Evolutionary conservation across 306 rosid species (phyloP), one percentile per base, ranked within the genome.

Genomic region (Cicer bijugum): DNA sequence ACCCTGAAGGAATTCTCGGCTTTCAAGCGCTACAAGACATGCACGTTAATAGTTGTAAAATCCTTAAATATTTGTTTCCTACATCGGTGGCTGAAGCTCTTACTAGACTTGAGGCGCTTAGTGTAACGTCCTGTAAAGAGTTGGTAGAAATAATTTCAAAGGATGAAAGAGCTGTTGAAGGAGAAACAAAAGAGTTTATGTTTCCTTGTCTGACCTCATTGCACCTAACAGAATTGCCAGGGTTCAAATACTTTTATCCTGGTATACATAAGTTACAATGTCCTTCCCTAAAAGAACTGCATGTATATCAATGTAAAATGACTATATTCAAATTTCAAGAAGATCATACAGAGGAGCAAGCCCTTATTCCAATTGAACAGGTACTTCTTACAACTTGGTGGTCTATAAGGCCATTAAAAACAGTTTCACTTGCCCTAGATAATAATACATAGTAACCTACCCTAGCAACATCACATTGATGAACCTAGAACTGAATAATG

Each of bases 61-160:
- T 43, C 40, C 79, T 75, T n/a, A 58, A 17, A 60, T 33, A 45
- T 28, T 20, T 80, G 8, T 79, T 83, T 72, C 85, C 84, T 19
- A 48, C 67, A 67, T 44, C 51, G 1, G 19, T 35, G 16, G 75
- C 69, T 12, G 56, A 67, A 46, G 81, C 39, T 28, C 48, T 56
- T 6, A 17, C 23, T 9, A 38, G 16, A 28, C 75, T 76, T 15
- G 12, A 59, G 71, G 8, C 5, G 6, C 64, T 77, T 58, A 0
- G 0, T 2, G 45, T 77, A 44, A 17, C 0, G 3, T 0, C 6
- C 6, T 77, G 76, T 55, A 0, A 2, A 11, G 28, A 44, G 10
- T 57, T 77, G 35, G 76, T 16, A 17, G 39, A 56, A 56, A 56
- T 56, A 19, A 20, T 56, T 56, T 56, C 14, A 2, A 20, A 20